These are phyloP conservation scores for Pseudogymnoascus sp. DNA, from an alignment of 2,329 filamentous ascomycete genomes.

Conservation along the genomic window DNA sequence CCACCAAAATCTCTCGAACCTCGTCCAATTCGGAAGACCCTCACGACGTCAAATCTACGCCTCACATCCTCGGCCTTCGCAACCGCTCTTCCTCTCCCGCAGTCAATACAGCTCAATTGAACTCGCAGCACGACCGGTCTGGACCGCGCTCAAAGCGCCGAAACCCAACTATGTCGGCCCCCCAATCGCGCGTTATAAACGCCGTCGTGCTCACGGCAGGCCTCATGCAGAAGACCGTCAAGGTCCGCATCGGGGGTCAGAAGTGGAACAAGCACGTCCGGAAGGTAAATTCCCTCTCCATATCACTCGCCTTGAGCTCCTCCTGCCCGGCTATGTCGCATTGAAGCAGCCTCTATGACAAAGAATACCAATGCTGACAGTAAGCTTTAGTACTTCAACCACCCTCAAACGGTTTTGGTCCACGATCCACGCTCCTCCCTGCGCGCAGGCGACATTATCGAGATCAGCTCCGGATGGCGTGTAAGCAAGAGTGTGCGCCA, in stretches of 20 bases:
- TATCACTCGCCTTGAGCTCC: neutral
- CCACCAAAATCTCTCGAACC: constrained; percentile 8
- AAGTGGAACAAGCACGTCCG: constrained; percentile 66
- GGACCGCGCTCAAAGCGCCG: neutral
- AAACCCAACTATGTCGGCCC: neutral
- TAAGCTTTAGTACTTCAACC: constrained; percentile 54
- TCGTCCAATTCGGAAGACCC: neutral
- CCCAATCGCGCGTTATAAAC: constrained; percentile 18
- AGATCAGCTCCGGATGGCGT: constrained; percentile 59
- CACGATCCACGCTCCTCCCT: constrained; percentile 72
- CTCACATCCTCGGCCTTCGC: neutral
- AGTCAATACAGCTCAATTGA: neutral
- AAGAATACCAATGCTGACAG: neutral
- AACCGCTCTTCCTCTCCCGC: neutral
- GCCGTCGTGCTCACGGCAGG: constrained; percentile 68
- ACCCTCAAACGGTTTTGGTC: constrained; percentile 59
- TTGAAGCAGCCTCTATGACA: neutral
- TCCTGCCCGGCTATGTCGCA: neutral
- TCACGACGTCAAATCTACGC: neutral
- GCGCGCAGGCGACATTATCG: constrained; percentile 66
- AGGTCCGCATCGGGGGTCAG: constrained; percentile 64
- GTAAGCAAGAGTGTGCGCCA: constrained; percentile 62
- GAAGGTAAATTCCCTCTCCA: constrained; percentile 47
- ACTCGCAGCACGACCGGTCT: neutral
- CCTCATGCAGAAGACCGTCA: constrained; percentile 71